Percentiles rank a stretch among this genome's conserved stretches.
phyloP scores from a whole-genome alignment of 805 yeast genomes.

The Starmera amethionina region DNA sequence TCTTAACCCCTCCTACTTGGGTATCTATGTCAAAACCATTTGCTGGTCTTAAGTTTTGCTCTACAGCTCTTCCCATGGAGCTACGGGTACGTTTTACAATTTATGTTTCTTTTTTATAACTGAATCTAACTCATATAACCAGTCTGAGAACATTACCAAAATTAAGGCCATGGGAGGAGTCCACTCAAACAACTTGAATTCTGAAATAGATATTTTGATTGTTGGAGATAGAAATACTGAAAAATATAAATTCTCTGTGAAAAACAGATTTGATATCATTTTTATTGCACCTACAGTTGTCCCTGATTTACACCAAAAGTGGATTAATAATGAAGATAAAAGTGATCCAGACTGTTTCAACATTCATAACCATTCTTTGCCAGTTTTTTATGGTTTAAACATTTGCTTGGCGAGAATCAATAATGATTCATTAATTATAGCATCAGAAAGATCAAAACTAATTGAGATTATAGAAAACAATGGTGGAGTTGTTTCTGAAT shows the following conservation, averaged over 20 bases:
- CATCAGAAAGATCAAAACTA: conserved; percentile 23
- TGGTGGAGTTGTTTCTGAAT: conserved; percentile 44
- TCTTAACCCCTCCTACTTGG: too few relatives aligned
- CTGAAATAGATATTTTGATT: conserved; percentile 47
- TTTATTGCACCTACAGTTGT: conserved; percentile 43
- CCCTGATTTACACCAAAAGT: conserved; percentile 31
- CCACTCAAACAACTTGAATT: conserved; percentile 46
- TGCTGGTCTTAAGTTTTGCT: conserved; percentile 16
- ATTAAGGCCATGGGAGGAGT: conserved; percentile 51
- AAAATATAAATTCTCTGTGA: conserved; percentile 42
- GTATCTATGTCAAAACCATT: conserved; percentile 11
- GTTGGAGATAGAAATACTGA: conserved; percentile 51
- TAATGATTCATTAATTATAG: conserved; percentile 12
- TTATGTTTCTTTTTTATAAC: neutral
- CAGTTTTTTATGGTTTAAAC: conserved; percentile 32
- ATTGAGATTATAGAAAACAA: conserved; percentile 25
- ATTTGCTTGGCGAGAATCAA: conserved; percentile 28
- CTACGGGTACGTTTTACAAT: conserved; percentile 3
- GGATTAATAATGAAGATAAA: conserved; percentile 43
- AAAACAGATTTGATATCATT: conserved; percentile 43
- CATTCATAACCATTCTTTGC: conserved; percentile 21
- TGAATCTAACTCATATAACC: neutral
- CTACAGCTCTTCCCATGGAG: conserved; percentile 16
- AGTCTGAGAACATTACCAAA: conserved; percentile 34
- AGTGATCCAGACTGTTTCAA: conserved; percentile 13